Evolutionary conservation across 2,329 filamentous ascomycete genomes (phyloP).

Genomic region (Cladophialophora exuberans): DNA sequence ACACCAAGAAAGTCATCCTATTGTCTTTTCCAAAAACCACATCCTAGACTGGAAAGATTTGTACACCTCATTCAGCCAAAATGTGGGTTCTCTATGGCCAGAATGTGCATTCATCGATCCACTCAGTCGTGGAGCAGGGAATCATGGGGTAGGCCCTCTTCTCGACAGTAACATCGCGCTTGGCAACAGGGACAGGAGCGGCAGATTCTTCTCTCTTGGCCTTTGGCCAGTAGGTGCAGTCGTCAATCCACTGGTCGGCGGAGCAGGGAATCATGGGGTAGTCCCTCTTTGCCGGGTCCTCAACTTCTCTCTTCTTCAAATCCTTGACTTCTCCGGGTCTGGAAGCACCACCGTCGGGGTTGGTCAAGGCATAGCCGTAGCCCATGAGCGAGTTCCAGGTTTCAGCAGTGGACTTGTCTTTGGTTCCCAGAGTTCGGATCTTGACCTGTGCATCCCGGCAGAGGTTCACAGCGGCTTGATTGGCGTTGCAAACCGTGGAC

Average conservation of each 20-base stretch:
- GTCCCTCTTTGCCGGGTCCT: conserved; percentile 2
- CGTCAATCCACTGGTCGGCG: conserved; percentile 22
- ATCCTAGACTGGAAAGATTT: not conserved
- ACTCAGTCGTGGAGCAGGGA: conserved; percentile 13
- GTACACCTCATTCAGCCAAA: too few species aligned
- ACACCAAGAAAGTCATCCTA: not conserved
- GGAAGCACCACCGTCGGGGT: conserved; percentile 24
- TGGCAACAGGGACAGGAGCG: conserved; percentile 17
- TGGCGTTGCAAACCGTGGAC: conserved; percentile 67
- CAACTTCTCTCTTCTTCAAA: conserved; percentile 21
- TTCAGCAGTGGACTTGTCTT: conserved; percentile 46
- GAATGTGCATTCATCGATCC: conserved; percentile 17
- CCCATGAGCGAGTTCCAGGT: conserved; percentile 47
- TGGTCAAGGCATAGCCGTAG: conserved; percentile 35
- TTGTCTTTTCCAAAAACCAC: not conserved
- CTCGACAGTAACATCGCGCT: conserved; percentile 17
- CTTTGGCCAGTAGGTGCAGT: conserved; percentile 28
- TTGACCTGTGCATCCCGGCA: conserved; percentile 58
- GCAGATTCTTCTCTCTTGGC: too few species aligned
- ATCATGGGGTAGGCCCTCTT: conserved; percentile 10
- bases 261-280: conserved; percentile 20
- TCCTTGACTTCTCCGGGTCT: conserved; percentile 13
- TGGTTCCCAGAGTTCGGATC: conserved; percentile 50
- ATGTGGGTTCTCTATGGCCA: not conserved
- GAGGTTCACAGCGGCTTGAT: conserved; percentile 59